phyloP scores from a whole-genome alignment of 805 yeast genomes.

The Pichia scutulata region DNA sequence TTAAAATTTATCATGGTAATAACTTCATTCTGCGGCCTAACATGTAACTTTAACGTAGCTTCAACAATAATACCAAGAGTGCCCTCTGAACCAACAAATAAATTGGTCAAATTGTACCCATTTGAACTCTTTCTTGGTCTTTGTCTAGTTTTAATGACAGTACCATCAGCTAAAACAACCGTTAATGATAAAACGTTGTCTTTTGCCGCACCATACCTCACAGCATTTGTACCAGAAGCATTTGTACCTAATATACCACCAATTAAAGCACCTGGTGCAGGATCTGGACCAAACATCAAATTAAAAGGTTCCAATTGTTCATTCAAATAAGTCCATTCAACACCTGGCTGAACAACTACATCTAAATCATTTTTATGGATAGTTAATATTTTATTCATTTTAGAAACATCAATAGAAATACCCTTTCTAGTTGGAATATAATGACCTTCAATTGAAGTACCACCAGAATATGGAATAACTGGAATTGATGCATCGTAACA shows the following conservation, averaged over 20 bases:
- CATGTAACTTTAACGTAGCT: conserved; percentile 63
- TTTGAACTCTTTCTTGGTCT: conserved; percentile 74
- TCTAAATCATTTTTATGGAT: conserved; percentile 62
- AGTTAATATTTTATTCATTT: conserved; percentile 50
- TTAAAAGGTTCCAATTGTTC: conserved; percentile 43
- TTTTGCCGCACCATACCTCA: conserved; percentile 70
- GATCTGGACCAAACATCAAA: conserved; percentile 66
- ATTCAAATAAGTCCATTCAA: conserved; percentile 67
- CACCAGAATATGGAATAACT: conserved; percentile 68
- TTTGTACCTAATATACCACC: conserved; percentile 73
- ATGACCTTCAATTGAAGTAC: conserved; percentile 75
- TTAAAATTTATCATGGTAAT: conserved; percentile 68
- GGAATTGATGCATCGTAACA: conserved; percentile 59
- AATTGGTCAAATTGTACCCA: conserved; percentile 70
- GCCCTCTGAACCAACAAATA: conserved; percentile 73
- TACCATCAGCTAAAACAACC: conserved; percentile 76
- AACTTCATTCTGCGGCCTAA: conserved; percentile 54
- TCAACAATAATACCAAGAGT: conserved; percentile 75
- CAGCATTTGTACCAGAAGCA: conserved; percentile 77
- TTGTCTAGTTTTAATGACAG: conserved; percentile 62
- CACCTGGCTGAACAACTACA: conserved; percentile 71
- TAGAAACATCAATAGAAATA: conserved; percentile 50
- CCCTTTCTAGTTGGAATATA: conserved; percentile 63
- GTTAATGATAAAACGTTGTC: conserved; percentile 63
- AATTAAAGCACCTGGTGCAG: conserved; percentile 70